These are phyloP conservation scores for Neurospora sp. DNA, from an alignment of 2,329 filamentous ascomycete genomes.

Conservation along the genomic window DNA sequence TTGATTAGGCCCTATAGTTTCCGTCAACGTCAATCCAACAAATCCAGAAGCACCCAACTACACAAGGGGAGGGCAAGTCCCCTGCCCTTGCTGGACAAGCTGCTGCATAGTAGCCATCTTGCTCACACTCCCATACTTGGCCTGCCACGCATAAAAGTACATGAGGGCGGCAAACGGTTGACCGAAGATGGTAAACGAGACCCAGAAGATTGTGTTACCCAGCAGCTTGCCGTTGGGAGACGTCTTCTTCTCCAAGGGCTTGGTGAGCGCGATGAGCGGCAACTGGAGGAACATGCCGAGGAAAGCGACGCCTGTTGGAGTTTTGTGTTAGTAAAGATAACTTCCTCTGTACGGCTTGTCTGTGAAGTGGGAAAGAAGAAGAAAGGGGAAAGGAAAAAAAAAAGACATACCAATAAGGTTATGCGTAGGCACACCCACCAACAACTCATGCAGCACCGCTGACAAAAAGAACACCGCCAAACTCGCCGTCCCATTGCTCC, in stretches of 20 bases:
- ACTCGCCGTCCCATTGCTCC: constrained; percentile 60
- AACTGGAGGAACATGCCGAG: constrained; percentile 89
- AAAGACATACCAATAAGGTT: constrained; percentile 65
- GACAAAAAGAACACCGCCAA: constrained; percentile 80
- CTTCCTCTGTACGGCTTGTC: neutral
- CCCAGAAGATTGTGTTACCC: constrained; percentile 93
- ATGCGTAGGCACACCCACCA: constrained; percentile 90
- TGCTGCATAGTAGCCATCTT: constrained; percentile 16
- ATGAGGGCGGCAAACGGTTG: constrained; percentile 86
- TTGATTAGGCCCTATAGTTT: neutral
- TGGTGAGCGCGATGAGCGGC: constrained; percentile 73
- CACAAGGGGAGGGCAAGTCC: constrained; percentile 6
- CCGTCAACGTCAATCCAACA: neutral
- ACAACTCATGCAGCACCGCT: constrained; percentile 79
- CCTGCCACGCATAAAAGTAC: constrained; percentile 98
- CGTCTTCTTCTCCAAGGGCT: constrained; percentile 68
- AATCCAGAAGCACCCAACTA: neutral
- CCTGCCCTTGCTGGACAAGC: neutral
- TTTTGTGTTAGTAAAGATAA: constrained; percentile 1
- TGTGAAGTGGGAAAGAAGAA: neutral
- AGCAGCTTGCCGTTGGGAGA: constrained; percentile 66
- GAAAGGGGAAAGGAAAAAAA: constrained; percentile 44
- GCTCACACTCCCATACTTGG: constrained; percentile 83
- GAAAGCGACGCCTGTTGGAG: constrained; percentile 67
- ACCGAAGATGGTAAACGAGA: constrained; percentile 89